A percentile compares a stretch with the other conserved stretches of the same genome.
Evolutionary conservation across 1,139 yeast genomes (phyloP).

Genomic region (Scheffersomyces lignicola): DNA sequence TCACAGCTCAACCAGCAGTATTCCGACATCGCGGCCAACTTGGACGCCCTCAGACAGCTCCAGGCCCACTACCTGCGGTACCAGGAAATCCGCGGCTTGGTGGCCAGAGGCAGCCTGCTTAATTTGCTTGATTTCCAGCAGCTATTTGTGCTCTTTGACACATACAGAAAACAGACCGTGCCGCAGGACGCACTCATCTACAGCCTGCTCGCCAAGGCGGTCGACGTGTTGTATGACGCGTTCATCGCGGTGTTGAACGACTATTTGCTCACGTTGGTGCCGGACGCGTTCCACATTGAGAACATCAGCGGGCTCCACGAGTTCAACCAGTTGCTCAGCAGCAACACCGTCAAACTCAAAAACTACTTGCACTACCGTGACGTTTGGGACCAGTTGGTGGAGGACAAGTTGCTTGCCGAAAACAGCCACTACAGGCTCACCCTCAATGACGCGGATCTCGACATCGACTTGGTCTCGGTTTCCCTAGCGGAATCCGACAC

Average conservation of each 20-base stretch:
- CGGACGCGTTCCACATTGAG: constrained; percentile 21
- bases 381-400: constrained; percentile 15
- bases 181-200: constrained; percentile 9
- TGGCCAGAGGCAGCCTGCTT: constrained; percentile 11
- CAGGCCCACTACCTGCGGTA: constrained; percentile 23
- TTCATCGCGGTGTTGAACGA: constrained; percentile 20
- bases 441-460: constrained; percentile 13
- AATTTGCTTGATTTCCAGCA: constrained; percentile 15
- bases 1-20: constrained; percentile 22
- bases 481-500: not conserved
- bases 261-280: constrained; percentile 20
- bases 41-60: constrained; percentile 21
- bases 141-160: constrained; percentile 10
- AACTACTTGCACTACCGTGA: constrained; percentile 8
- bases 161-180: not conserved
- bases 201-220: constrained; percentile 10
- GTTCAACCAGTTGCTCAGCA: constrained; percentile 14
- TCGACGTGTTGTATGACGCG: constrained; percentile 7
- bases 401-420: constrained; percentile 7
- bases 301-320: constrained; percentile 12
- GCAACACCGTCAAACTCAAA: constrained; percentile 11
- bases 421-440: constrained; percentile 12
- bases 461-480: constrained; percentile 9
- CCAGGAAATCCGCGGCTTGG: constrained; percentile 19
- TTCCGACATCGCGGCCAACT: constrained; percentile 14